A percentile compares a stretch with the other conserved stretches of the same genome.
These are phyloP conservation scores for Gracilariopsis chorda DNA, from an alignment of 23 red algal species.

Conservation along the genomic window DNA sequence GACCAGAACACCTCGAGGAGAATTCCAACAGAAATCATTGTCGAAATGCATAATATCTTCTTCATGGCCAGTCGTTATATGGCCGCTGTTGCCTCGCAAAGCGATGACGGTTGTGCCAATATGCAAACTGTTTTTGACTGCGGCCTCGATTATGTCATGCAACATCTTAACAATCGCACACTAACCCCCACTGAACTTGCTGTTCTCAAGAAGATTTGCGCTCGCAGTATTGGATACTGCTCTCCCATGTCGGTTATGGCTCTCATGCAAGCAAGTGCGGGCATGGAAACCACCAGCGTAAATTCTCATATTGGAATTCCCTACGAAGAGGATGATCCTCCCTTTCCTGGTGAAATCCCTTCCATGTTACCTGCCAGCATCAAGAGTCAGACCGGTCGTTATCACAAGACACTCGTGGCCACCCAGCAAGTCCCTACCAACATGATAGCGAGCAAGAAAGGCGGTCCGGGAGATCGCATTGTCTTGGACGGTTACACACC, in stretches of 20 bases:
- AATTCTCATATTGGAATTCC: conserved; percentile 46
- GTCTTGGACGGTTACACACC: conserved; percentile 60
- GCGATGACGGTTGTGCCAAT: conserved; percentile 30
- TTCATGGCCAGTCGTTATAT: conserved; percentile 59
- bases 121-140: conserved; percentile 48
- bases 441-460: conserved; percentile 39
- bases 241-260: conserved; percentile 52
- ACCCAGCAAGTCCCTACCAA: conserved; percentile 11
- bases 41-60: conserved; percentile 54
- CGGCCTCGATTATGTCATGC: conserved; percentile 32
- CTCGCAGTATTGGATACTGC: conserved; percentile 48
- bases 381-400: conserved; percentile 15
- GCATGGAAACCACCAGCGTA: conserved; percentile 4
- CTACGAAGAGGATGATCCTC: conserved; percentile 58
- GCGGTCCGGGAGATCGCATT: conserved; percentile 56
- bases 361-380: conserved; percentile 1
- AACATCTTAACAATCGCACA: conserved; percentile 21
- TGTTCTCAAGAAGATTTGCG: conserved; percentile 41
- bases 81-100: conserved; percentile 26
- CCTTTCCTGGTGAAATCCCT: conserved; percentile 43
- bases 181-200: conserved; percentile 24
- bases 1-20: not conserved
- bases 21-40: conserved; percentile 36
- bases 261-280: conserved; percentile 43
- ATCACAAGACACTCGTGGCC: conserved; percentile 11